Evolutionary conservation across 78 protist genomes (phyloP), one percentile per base, ranked within the genome.

Genomic region (Dictyostelium brefeldianum): DNA sequence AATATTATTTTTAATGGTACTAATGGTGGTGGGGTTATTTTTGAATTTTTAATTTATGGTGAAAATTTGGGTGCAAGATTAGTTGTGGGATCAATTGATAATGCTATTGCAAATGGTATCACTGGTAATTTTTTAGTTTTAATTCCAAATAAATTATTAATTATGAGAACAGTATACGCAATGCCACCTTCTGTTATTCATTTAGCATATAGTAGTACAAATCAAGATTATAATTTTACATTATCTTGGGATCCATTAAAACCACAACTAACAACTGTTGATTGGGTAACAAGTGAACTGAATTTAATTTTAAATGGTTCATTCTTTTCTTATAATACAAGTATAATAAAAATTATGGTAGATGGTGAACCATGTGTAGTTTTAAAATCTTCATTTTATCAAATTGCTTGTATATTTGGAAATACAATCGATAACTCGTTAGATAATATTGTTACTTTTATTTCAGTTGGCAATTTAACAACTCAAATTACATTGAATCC

Each of bases 401-500:
- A 29, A 29, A 65, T 65, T 1, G 5, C 10, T 4, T 65, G 73
- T 65, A 65, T 46, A 25, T 7, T 65, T 15, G 3, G 0, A 5
- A 29, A 2, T 29, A 3, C 8, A 11, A 29, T 65, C 4, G 73
- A 29, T 14, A 5, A 18, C 0, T 62, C 70, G 11, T 29, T 29
- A 11, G 3, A 14, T 25, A 15, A 29, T 4, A 29, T 65, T 22
- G 2, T 65, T 25, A 36, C 78, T 15, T 41, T 5, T 70, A 27
- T 70, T 4, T 41, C 29, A 17, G 10, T 70, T 41, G 78, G 27
- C 20, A n/a, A 70, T 15, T 41, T 70, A 17, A 29, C 29, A 70
- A 70, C 78, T 43, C 78, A 70, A 70, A 20, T 70, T 18, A 70
- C 78, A 11, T 70, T 70, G 18, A 29, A 65, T 65, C 46, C 46